A percentile compares a stretch with the other conserved stretches of the same genome.
phyloP scores from a whole-genome alignment of 2,329 filamentous ascomycete genomes.

The Orbilia javanica region DNA sequence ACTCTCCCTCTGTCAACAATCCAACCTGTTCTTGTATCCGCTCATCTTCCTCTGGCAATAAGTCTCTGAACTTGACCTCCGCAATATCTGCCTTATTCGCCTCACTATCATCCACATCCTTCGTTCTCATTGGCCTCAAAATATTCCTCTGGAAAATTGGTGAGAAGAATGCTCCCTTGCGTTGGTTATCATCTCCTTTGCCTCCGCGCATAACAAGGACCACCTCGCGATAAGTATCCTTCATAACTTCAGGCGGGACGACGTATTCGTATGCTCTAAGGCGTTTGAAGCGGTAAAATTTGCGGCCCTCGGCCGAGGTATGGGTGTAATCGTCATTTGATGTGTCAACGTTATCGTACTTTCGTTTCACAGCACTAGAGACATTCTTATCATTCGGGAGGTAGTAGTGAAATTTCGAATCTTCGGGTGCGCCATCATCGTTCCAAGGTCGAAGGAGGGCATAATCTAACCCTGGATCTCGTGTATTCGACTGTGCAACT shows the following conservation, averaged over 20 bases:
- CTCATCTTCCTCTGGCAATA: constrained; percentile 51
- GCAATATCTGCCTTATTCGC: constrained; percentile 56
- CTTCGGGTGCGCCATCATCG: constrained; percentile 70
- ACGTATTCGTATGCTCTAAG: constrained; percentile 73
- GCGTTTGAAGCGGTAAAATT: constrained; percentile 74
- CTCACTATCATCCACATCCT: constrained; percentile 55
- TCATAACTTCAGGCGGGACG: constrained; percentile 70
- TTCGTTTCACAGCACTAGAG: constrained; percentile 72
- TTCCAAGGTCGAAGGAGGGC: constrained; percentile 74
- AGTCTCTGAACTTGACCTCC: constrained; percentile 55
- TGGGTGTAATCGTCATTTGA: constrained; percentile 70
- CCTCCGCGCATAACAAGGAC: constrained; percentile 71
- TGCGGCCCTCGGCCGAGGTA: constrained; percentile 67
- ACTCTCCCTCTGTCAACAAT: constrained; percentile 53
- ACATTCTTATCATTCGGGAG: constrained; percentile 69
- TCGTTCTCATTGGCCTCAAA: constrained; percentile 52
- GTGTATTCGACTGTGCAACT: constrained; percentile 70
- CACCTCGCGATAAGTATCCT: constrained; percentile 68
- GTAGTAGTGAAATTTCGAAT: constrained; percentile 75
- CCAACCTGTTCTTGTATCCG: constrained; percentile 55
- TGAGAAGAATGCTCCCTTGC: constrained; percentile 76
- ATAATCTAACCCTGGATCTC: constrained; percentile 70
- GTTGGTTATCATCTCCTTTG: constrained; percentile 70
- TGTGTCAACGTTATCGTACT: constrained; percentile 72
- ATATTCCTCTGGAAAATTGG: constrained; percentile 67